Percentiles rank a stretch among this genome's conserved stretches.
phyloP scores from a whole-genome alignment of 768 basidiomycete species.

The Mycena amicta region DNA sequence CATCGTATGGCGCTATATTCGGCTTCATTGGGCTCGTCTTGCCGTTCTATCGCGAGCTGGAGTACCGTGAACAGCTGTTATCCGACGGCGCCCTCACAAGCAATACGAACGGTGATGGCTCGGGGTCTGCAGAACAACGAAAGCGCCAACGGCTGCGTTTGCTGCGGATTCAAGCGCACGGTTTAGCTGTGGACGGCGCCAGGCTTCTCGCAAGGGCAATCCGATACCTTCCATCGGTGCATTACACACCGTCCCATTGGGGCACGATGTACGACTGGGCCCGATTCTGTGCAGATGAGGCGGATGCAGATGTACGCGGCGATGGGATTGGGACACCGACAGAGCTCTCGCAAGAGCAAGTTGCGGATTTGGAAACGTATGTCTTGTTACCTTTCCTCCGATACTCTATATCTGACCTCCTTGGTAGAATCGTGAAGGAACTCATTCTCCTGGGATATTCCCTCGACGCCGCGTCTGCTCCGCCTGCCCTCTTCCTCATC shows the following conservation, averaged over 20 bases:
- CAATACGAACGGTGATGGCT: no score
- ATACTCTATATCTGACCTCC: no score
- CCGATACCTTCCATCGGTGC: constrained; percentile 1
- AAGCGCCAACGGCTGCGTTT: background rate
- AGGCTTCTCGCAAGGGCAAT: constrained; percentile 4
- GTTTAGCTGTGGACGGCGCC: background rate
- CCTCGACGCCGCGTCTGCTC: no score
- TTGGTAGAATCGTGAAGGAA: no score
- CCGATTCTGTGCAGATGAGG: constrained; percentile 11
- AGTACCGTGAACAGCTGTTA: background rate
- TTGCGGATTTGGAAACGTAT: no score
- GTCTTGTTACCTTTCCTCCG: no score
- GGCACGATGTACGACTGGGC: constrained; percentile 1
- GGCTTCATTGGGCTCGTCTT: constrained; percentile 2
- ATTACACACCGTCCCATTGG: constrained; percentile 12
- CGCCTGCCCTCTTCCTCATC: no score
- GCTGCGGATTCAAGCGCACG: constrained; percentile 4
- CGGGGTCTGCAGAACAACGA: background rate
- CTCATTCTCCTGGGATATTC: no score
- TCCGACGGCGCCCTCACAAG: no score
- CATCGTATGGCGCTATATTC: background rate
- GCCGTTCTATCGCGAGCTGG: constrained; percentile 15
- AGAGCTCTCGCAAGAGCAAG: no score
- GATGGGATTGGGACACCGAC: no score
- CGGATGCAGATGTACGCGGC: background rate